phyloP scores from a whole-genome alignment of 2,329 filamentous ascomycete species.

The Sporothrix luriei region DNA sequence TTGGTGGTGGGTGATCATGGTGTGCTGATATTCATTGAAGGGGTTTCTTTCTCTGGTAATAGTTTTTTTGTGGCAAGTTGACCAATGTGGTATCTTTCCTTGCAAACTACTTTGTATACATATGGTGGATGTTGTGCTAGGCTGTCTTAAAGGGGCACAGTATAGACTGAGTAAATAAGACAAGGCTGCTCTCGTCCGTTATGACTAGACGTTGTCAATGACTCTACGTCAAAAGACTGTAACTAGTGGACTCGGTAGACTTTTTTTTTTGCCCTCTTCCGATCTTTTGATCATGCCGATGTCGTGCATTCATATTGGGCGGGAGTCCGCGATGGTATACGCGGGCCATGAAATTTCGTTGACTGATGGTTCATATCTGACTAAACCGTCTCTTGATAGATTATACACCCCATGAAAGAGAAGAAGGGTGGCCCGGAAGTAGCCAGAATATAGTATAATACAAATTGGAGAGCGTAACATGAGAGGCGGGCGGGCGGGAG shows the following conservation, averaged over 20 bases:
- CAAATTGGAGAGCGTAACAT: neutral
- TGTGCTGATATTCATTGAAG: neutral
- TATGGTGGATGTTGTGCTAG: too few relatives aligned
- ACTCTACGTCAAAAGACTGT: neutral
- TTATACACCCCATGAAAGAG: neutral
- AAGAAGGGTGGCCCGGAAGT: conserved; percentile 11
- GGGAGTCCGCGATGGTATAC: neutral
- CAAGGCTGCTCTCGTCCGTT: neutral
- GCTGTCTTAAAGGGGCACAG: neutral
- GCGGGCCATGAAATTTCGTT: neutral
- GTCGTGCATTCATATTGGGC: neutral
- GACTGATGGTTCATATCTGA: conserved; percentile 8
- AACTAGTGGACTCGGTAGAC: too few relatives aligned
- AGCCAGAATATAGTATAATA: conserved; percentile 1
- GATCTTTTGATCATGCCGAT: neutral
- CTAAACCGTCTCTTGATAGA: neutral
- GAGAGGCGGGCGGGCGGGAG: conserved; percentile 1
- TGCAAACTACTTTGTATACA: too few relatives aligned
- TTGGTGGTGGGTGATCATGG: neutral
- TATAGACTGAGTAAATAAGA: neutral
- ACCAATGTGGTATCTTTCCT: neutral
- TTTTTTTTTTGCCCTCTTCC: neutral
- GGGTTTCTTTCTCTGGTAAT: neutral
- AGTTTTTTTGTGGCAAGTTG: neutral
- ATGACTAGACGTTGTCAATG: neutral